Percentiles rank a stretch among this genome's conserved stretches.
Evolutionary conservation across 352 stramenopile genomes (phyloP).

Genomic region (Phytophthora multivora): DNA sequence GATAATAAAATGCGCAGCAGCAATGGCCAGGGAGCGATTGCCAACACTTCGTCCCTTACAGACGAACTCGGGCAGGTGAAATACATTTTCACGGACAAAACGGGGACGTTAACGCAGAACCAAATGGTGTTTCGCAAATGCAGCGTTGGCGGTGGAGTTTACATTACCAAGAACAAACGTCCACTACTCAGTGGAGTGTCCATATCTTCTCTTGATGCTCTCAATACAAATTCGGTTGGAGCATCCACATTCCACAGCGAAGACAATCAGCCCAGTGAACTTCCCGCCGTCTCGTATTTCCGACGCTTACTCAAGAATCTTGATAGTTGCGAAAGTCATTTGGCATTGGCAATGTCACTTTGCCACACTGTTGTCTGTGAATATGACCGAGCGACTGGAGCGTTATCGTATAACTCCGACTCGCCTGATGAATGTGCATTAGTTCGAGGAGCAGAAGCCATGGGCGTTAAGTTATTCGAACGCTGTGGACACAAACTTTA

Average conservation of each 20-base stretch:
- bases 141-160: constrained; percentile 90
- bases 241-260: constrained; percentile 22
- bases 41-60: constrained; percentile 90
- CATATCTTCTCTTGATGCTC: constrained; percentile 41
- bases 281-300: constrained; percentile 44
- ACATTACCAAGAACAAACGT: constrained; percentile 45
- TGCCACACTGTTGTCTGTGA: constrained; percentile 90
- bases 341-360: constrained; percentile 78
- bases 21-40: constrained; percentile 69
- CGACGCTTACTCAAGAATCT: constrained; percentile 54
- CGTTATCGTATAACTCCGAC: constrained; percentile 87
- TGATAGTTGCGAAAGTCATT: constrained; percentile 54
- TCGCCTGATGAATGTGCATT: constrained; percentile 94
- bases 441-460: constrained; percentile 73
- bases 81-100: constrained; percentile 95
- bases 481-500: constrained; percentile 57
- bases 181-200: constrained; percentile 33
- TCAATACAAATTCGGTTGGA: neutral
- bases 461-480: constrained; percentile 84
- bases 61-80: constrained; percentile 93
- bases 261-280: constrained; percentile 6
- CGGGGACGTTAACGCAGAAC: constrained; percentile 94
- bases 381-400: constrained; percentile 40
- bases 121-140: constrained; percentile 97
- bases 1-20: constrained; percentile 63